A percentile compares a stretch with the other conserved stretches of the same genome.
Conservation (phyloP, 345 rosid species). For the Dipteronia dyeriana region DNA sequence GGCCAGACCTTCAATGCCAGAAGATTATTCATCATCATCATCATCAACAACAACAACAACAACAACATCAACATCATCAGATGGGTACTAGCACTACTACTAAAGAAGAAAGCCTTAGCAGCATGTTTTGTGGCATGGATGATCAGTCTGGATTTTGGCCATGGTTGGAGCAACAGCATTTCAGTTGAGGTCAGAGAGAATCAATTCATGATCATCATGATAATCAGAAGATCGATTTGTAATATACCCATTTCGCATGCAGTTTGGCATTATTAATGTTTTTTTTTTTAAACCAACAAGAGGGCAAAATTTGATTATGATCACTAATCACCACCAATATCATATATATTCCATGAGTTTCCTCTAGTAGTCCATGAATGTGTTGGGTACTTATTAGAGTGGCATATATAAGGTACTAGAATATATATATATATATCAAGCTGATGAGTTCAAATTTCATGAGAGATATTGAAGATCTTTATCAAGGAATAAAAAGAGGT, state of each 20-base stretch:
- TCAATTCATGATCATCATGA: no score
- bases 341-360: constrained; percentile 18
- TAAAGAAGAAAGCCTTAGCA: constrained; percentile 85
- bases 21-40: constrained; percentile 33
- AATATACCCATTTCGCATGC: constrained; percentile 9
- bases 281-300: constrained; percentile 10
- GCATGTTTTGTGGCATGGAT: constrained; percentile 88
- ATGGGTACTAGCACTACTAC: constrained; percentile 42
- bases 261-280: constrained; percentile 9
- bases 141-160: constrained; percentile 97
- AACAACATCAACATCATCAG: constrained; percentile 41
- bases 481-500: constrained; percentile 24
- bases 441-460: constrained; percentile 20
- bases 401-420: constrained; percentile 38
- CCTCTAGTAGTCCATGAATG: constrained; percentile 12
- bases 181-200: constrained; percentile 40
- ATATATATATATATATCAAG: constrained; percentile 15
- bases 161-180: constrained; percentile 89
- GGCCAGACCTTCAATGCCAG: constrained; percentile 41
- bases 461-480: constrained; percentile 10
- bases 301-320: constrained; percentile 2
- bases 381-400: constrained; percentile 26
- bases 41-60: constrained; percentile 48
- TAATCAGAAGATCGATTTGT: background rate
- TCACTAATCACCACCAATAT: no score